Base-by-base conservation (phyloP, 2,329 filamentous ascomycete genomes). In the Pseudogymnoascus sp. region DNA sequence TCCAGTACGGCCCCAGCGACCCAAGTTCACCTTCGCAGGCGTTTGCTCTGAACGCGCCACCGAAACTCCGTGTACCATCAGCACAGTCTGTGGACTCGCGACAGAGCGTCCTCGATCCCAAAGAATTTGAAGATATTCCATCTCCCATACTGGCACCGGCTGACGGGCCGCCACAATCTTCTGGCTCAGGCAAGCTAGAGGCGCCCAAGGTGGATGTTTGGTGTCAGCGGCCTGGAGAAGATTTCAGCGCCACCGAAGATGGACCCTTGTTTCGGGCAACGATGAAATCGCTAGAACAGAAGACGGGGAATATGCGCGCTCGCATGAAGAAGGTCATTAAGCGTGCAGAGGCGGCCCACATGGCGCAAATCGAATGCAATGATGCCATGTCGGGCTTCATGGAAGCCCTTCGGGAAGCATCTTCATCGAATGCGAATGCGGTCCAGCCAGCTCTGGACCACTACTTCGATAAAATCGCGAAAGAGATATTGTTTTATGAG, bases 321-420 rank as follows among this genome's bases (percentile, higher is more conserved):
- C 90, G 93, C 68, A 97, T 97, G 86, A 99, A 99, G 75, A 95
- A 94, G 71, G 89, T 99, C 6, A 78, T 99, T 67, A 95, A 94
- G 72, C 90, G 88, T 71, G 94, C 94, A n/a, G 94, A 97, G 71
- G 87, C 90, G 5, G 92, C 92, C 13, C 84, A 95, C 68, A 78
- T 84, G 60, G 87, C 92, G 2, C 93, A 97, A 72, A 79, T 81
- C 2, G 85, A 88, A 65, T 93, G 90, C 73, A 99, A 97, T 72
- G 90, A 95, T 60, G 87, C 92, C 5, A 87, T 96, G 67, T 77
- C 83, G 13, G 85, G 84, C 3, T 96, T 99, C 69, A 87, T 96
- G 72, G 89, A 93, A 12, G 88, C 93, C 4, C 78, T 99, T 33
- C 86, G 88, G 65, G 94, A 97, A 71, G 90, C 92, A 0, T 92